These are phyloP conservation scores for Ceratobasidium sp. DNA, from an alignment of 1,284 basidiomycete species.

Conservation along the genomic window DNA sequence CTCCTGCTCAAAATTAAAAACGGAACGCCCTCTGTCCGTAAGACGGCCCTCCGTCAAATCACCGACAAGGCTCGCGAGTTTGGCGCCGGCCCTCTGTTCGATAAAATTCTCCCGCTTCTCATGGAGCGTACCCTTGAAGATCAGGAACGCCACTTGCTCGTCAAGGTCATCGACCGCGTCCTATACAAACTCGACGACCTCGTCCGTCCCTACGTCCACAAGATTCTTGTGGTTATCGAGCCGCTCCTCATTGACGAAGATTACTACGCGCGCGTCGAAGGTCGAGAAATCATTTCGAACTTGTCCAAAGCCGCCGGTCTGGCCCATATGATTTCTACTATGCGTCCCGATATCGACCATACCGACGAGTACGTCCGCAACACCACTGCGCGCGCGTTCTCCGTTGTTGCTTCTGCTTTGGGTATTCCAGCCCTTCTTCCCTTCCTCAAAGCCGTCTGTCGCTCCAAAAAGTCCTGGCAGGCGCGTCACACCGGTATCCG, in stretches of 20 bases:
- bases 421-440: constrained; percentile 97
- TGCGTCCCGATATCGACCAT: constrained; percentile 99
- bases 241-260: constrained; percentile 99
- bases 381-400: constrained; percentile 98
- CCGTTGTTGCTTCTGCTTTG: constrained; percentile 97
- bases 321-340: constrained; percentile 99
- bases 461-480: constrained; percentile 99
- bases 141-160: constrained; percentile 97
- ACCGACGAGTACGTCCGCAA: constrained; percentile 99
- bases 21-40: constrained; percentile 97
- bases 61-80: constrained; percentile 99
- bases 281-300: constrained; percentile 99
- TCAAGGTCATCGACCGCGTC: constrained; percentile 99
- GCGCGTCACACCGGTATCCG: constrained; percentile 99
- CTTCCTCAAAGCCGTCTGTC: constrained; percentile 98
- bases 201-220: constrained; percentile 98
- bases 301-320: constrained; percentile 98
- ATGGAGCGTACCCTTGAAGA: constrained; percentile 99
- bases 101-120: constrained; percentile 97
- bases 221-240: constrained; percentile 99
- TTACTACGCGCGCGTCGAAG: constrained; percentile 99
- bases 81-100: constrained; percentile 98
- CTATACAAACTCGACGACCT: constrained; percentile 99
- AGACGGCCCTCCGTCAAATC: constrained; percentile 97
- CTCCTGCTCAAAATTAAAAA: constrained; percentile 99